These are phyloP conservation scores for Aureobasidium namibiae DNA, from an alignment of 2,329 filamentous ascomycete species.

Conservation along the genomic window DNA sequence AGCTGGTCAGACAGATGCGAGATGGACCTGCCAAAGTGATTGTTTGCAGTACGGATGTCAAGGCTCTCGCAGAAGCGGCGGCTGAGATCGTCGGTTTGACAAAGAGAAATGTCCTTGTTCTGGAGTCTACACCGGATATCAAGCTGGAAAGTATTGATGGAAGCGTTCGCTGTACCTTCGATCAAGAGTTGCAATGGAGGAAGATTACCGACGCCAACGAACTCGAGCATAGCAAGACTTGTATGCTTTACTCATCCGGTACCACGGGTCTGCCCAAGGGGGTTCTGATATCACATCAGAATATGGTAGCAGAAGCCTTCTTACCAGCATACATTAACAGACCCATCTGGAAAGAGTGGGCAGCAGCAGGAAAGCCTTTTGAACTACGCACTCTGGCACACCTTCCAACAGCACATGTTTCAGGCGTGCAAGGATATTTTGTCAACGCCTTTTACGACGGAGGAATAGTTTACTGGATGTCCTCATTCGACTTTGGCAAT, in stretches of 20 bases:
- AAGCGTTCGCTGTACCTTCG: constrained; percentile 17
- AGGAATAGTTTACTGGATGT: constrained; percentile 53
- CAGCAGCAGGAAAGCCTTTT: constrained; percentile 13
- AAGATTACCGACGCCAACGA: constrained; percentile 42
- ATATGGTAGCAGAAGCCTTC: constrained; percentile 19
- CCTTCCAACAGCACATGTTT: constrained; percentile 34
- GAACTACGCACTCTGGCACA: constrained; percentile 30
- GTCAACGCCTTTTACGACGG: constrained; percentile 32
- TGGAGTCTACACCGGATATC: background rate
- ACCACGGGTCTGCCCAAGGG: constrained; percentile 41
- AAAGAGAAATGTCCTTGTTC: constrained; percentile 40
- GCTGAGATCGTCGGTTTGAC: constrained; percentile 44
- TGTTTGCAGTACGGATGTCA: constrained; percentile 42
- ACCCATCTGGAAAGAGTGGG: constrained; percentile 9
- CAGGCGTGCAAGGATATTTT: constrained; percentile 32
- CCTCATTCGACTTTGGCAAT: constrained; percentile 47
- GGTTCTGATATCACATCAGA: constrained; percentile 23
- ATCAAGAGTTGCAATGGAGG: constrained; percentile 42
- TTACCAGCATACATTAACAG: background rate
- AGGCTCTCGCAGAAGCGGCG: constrained; percentile 38
- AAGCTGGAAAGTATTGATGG: background rate
- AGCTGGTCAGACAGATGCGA: constrained; percentile 43
- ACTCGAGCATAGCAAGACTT: constrained; percentile 38
- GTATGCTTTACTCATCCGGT: constrained; percentile 39
- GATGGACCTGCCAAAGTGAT: constrained; percentile 36